Conservation (phyloP, 371 early-diverging fungal species). For the Saksenaea vasiformis region DNA sequence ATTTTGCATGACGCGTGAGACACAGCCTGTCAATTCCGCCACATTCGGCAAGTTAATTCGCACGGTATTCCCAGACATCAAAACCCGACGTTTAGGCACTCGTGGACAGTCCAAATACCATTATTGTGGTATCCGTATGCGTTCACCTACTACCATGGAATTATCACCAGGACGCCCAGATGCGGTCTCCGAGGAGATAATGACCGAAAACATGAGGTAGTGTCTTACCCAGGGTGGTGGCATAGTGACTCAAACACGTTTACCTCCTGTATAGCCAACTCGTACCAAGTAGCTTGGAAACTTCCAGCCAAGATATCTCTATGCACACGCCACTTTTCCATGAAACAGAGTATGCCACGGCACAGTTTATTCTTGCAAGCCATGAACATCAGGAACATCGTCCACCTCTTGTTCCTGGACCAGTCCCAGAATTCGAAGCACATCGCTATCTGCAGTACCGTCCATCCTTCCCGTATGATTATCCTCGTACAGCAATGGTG, state of each 20-base stretch:
- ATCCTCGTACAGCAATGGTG: not conserved
- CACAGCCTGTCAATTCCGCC: conserved; percentile 66
- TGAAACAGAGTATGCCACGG: not conserved
- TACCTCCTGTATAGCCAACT: not conserved
- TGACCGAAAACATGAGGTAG: not conserved
- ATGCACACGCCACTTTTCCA: not conserved
- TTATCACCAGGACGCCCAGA: not conserved
- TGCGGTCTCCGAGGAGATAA: not conserved
- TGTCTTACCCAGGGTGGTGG: not conserved
- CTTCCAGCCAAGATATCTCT: not conserved
- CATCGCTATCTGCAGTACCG: not conserved
- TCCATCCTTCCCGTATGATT: not conserved
- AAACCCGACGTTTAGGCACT: conserved; percentile 65
- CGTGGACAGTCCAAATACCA: conserved; percentile 68
- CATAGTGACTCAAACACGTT: not conserved
- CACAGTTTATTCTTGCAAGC: not conserved
- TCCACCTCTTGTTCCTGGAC: not conserved
- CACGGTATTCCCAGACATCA: conserved; percentile 60
- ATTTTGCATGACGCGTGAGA: conserved; percentile 38
- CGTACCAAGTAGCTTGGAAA: not conserved
- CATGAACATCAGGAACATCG: not conserved
- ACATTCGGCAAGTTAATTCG: conserved; percentile 71
- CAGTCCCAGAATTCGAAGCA: not conserved
- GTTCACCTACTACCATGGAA: conserved; percentile 4
- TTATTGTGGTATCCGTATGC: conserved; percentile 52